A percentile compares a stretch with the other conserved stretches of the same genome.
Evolutionary conservation across 441 rosid genomes (phyloP).

Genomic region (Hura crepitans): DNA sequence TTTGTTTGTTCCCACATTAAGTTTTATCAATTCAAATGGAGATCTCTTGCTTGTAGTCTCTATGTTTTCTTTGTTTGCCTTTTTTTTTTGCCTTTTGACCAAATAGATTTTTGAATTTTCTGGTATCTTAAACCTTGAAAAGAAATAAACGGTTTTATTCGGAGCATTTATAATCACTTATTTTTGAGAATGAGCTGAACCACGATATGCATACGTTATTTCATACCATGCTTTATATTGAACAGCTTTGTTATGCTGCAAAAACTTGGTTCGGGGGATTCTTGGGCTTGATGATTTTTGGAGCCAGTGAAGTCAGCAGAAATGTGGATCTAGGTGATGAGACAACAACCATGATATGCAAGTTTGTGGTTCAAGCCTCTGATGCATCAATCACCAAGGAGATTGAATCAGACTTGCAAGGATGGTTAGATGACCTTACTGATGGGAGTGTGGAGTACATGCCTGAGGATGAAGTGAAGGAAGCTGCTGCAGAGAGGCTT

Average conservation of each 20-base stretch:
- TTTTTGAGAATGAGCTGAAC: not conserved
- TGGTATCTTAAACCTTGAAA: not conserved
- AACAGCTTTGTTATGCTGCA: slow-evolving; percentile 93
- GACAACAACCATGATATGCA: slow-evolving; percentile 95
- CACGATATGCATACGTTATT: not conserved
- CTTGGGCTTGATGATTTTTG: slow-evolving; percentile 91
- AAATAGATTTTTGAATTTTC: not conserved
- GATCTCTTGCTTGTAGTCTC: not conserved
- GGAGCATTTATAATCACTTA: not conserved
- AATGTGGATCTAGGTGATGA: slow-evolving; percentile 96
- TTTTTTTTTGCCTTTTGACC: not conserved
- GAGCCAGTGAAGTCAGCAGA: slow-evolving; percentile 98
- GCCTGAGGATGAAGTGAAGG: slow-evolving; percentile 97
- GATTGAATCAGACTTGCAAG: slow-evolving; percentile 83
- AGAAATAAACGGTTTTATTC: not conserved
- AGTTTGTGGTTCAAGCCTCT: slow-evolving; percentile 94
- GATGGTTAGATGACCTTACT: slow-evolving; percentile 94
- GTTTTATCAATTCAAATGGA: not conserved
- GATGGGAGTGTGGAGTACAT: slow-evolving; percentile 90
- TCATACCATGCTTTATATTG: slow-evolving; percentile 13
- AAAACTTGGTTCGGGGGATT: slow-evolving; percentile 98
- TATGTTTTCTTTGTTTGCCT: not conserved
- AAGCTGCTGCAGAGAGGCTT: slow-evolving; percentile 83
- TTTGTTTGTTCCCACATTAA: not conserved
- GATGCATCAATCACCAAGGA: slow-evolving; percentile 91